Evolutionary conservation across 2,329 filamentous ascomycete genomes (phyloP), one percentile per base, ranked within the genome.

Genomic region (Knoxdaviesia proteae): DNA sequence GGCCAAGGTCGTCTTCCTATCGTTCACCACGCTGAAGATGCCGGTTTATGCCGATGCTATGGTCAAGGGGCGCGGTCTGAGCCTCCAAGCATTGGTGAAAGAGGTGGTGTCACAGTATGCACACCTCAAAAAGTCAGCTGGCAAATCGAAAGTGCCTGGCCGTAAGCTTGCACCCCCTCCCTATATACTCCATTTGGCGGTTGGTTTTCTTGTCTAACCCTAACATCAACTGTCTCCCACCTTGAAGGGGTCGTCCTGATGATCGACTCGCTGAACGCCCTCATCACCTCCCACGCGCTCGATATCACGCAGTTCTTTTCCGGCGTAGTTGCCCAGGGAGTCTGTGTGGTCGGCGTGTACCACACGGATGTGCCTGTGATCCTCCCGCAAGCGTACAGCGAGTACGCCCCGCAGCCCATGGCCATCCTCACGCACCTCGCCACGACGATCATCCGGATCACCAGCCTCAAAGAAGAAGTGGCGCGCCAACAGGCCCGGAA

Each of bases 371-470:
- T 88, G 4, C 80, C 84, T 1, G 58, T 74, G 31, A 51, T 62
- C 43, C 58, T 69, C 58, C 58, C 55, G 32, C 58, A 45, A 34
- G 54, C 56, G 6, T 58, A 56, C 42, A 61, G 58, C 49, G 65
- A 71, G 52, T 77, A 83, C 58, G 62, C 71, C 11, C 84, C 86
- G 1, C 62, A 74, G 32, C 75, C 84, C 0, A 65, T 92, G 8
- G 76, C 76, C 1, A 63, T 86, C 1, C 66, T 96, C 29, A 72
- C 69, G 39, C 92, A 92, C 58, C 75, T 94, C 45, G 83, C 87
- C n/a, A 98, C 90, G 4, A 79, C 84, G 4, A 71, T 96, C 42
- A 68, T 96, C 46, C 76, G 72, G 5, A 66, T 82, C 0, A 75
- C 79, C 36, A 81, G 76, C 9, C 68, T 94, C 36, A 63, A 74